These are phyloP conservation scores for Xanthoparmelia taractica DNA, from an alignment of 495 filamentous ascomycete species.

Conservation along the genomic window DNA sequence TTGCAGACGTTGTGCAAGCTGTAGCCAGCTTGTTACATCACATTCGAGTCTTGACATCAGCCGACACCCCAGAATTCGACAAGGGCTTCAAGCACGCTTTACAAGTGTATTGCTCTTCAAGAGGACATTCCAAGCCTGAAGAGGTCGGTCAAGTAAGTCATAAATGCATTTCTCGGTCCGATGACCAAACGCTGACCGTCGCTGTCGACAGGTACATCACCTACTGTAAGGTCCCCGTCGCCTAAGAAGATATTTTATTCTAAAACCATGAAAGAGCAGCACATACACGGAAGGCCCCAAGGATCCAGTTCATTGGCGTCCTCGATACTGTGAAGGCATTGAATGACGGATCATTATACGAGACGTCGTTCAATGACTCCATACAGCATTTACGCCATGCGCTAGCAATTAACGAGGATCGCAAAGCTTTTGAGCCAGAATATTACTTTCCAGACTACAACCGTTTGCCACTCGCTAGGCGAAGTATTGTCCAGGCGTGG, in stretches of 20 bases:
- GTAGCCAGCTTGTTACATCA: slow-evolving; percentile 45
- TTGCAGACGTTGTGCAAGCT: slow-evolving; percentile 39
- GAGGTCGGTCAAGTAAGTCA: not conserved
- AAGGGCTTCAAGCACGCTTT: slow-evolving; percentile 37
- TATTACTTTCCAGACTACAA: slow-evolving; percentile 29
- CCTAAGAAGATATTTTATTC: not conserved
- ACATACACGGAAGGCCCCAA: slow-evolving; percentile 13
- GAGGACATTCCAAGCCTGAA: slow-evolving; percentile 1
- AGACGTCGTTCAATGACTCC: slow-evolving; percentile 21
- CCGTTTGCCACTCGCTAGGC: slow-evolving; percentile 4
- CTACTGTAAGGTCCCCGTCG: not conserved
- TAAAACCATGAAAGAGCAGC: not conserved
- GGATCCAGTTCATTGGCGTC: slow-evolving; percentile 47
- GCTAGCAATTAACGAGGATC: slow-evolving; percentile 48
- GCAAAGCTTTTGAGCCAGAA: slow-evolving; percentile 41
- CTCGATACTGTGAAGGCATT: slow-evolving; percentile 50
- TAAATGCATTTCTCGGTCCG: not conserved
- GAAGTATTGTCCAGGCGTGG: slow-evolving; percentile 40
- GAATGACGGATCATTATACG: slow-evolving; percentile 9
- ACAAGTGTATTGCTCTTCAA: slow-evolving; percentile 22
- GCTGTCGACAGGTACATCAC: not conserved
- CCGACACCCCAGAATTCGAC: slow-evolving; percentile 32
- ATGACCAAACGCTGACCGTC: not conserved
- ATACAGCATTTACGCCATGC: slow-evolving; percentile 49
- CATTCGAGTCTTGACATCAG: slow-evolving; percentile 36